Percentiles rank a stretch among this genome's conserved stretches.
Conservation (phyloP, 768 basidiomycete species). For the Paxillus involutus region DNA sequence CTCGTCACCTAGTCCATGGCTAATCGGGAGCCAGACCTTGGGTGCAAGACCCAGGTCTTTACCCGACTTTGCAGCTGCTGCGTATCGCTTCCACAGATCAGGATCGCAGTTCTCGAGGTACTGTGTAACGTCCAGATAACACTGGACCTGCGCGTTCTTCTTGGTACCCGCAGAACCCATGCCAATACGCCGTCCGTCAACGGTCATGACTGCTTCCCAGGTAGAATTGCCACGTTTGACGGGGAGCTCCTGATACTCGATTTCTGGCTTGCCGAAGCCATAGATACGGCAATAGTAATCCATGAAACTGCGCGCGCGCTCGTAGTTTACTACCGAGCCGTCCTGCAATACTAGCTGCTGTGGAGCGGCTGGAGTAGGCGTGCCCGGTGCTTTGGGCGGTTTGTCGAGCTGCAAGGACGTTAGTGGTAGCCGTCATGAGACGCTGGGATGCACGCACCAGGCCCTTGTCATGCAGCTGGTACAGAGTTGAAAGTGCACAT, state of each 20-base stretch:
- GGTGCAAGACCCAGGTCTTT: conserved; percentile 72
- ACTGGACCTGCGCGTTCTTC: conserved; percentile 67
- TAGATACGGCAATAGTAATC: conserved; percentile 90
- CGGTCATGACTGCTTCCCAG: conserved; percentile 78
- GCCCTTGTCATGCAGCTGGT: conserved; percentile 63
- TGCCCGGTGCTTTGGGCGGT: conserved; percentile 17
- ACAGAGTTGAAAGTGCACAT: conserved; percentile 72
- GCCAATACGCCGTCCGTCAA: conserved; percentile 80
- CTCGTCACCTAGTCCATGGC: conserved; percentile 61
- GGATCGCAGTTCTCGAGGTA: conserved; percentile 87
- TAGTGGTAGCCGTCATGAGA: neutral
- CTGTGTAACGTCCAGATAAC: conserved; percentile 84
- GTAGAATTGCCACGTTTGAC: conserved; percentile 17
- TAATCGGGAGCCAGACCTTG: conserved; percentile 64
- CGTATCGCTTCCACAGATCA: conserved; percentile 74
- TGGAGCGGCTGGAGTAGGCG: conserved; percentile 3
- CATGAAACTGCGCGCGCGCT: conserved; percentile 86
- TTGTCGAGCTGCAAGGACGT: conserved; percentile 27
- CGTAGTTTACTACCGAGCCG: conserved; percentile 60
- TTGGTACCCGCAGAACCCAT: conserved; percentile 69
- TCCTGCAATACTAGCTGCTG: conserved; percentile 52
- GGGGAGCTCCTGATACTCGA: conserved; percentile 48
- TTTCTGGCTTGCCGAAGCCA: conserved; percentile 69
- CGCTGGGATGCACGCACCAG: conserved; percentile 49
- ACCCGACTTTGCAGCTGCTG: conserved; percentile 58